A percentile compares a stretch with the other conserved stretches of the same genome.
These are phyloP conservation scores for Phlebopus sp. DNA, from an alignment of 1,284 basidiomycete species.

Conservation along the genomic window DNA sequence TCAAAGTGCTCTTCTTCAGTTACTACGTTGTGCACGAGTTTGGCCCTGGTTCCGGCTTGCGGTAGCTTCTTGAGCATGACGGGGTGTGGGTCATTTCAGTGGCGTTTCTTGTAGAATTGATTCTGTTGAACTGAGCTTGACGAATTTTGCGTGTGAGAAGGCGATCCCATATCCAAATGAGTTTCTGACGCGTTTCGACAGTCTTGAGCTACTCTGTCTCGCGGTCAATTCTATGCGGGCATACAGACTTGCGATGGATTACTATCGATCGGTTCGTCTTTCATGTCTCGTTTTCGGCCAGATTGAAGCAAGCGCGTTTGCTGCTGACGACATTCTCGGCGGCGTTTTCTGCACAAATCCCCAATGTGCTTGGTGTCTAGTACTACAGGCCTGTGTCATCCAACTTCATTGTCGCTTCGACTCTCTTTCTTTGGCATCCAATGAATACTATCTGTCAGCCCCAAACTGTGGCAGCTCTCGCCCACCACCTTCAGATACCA, in stretches of 20 bases:
- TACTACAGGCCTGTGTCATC: no score
- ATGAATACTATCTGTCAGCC: conserved; percentile 61
- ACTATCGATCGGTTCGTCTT: conserved; percentile 27
- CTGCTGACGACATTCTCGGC: conserved; percentile 67
- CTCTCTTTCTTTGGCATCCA: conserved; percentile 66
- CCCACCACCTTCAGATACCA: conserved; percentile 27
- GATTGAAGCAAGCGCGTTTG: conserved; percentile 57
- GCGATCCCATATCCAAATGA: no score
- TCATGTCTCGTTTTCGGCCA: conserved; percentile 40
- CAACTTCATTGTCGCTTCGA: conserved; percentile 54
- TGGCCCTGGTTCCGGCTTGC: conserved; percentile 34
- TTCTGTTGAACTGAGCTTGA: no score
- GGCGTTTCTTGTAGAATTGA: neutral
- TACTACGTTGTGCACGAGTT: conserved; percentile 67
- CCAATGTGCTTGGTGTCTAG: conserved; percentile 63
- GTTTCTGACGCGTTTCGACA: no score
- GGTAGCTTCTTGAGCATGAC: no score
- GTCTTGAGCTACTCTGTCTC: no score
- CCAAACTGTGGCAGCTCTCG: conserved; percentile 25
- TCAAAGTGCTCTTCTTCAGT: conserved; percentile 87
- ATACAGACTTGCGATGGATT: no score
- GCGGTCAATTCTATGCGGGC: no score
- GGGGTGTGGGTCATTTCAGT: no score
- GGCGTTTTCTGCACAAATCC: conserved; percentile 71
- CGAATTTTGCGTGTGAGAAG: no score